A percentile compares a stretch with the other conserved stretches of the same genome.
These are phyloP conservation scores for Leccinum disarticulatum DNA, from an alignment of 768 basidiomycete species.

Conservation along the genomic window DNA sequence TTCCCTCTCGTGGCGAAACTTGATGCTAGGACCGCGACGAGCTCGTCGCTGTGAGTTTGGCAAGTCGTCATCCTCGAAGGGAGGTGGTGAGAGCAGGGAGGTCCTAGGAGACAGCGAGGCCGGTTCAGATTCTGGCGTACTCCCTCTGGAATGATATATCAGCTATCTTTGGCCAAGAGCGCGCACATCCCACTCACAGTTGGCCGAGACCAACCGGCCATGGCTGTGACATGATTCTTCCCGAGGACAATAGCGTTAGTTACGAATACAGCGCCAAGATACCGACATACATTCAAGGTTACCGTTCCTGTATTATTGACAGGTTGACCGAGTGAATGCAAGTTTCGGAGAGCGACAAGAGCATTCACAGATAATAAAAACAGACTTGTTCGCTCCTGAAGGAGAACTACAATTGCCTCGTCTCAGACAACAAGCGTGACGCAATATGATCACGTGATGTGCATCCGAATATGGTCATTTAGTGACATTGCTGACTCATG, in stretches of 20 bases:
- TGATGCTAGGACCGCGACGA: constrained; percentile 31
- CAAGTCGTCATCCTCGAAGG: constrained; percentile 13
- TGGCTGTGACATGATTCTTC: constrained; percentile 26
- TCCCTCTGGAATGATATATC: constrained; percentile 10
- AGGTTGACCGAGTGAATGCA: neutral
- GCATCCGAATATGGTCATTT: neutral
- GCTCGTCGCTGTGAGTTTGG: constrained; percentile 4
- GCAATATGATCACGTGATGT: constrained; percentile 19
- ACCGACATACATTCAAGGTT: constrained; percentile 5
- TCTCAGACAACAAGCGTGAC: constrained; percentile 22
- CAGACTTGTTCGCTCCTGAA: constrained; percentile 4
- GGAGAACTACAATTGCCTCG: neutral
- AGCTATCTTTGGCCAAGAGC: neutral
- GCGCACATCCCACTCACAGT: constrained; percentile 20
- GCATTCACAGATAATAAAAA: constrained; percentile 9
- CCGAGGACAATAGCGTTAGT: constrained; percentile 9
- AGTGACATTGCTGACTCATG: constrained; percentile 27
- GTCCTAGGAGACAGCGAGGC: constrained; percentile 32
- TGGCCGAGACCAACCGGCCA: constrained; percentile 20
- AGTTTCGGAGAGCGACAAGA: neutral
- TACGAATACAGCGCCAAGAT: neutral
- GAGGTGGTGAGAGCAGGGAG: constrained; percentile 26
- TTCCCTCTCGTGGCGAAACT: constrained; percentile 37
- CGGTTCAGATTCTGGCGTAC: constrained; percentile 27
- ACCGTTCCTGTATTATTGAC: neutral